These are phyloP conservation scores for Moesziomyces antarcticus DNA, from an alignment of 1,284 basidiomycete genomes.

Conservation along the genomic window DNA sequence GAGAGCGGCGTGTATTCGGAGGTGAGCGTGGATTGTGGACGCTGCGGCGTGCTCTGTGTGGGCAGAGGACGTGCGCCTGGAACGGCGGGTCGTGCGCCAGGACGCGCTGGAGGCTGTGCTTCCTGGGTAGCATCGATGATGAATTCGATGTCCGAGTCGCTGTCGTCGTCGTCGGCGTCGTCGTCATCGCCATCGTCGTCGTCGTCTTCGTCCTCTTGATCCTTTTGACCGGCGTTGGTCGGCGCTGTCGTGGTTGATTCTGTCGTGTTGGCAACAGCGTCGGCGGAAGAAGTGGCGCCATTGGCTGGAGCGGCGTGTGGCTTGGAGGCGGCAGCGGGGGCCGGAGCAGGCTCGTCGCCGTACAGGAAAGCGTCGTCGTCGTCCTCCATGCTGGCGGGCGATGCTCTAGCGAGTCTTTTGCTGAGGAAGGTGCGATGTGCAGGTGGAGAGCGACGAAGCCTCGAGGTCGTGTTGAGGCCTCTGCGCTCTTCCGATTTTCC, in stretches of 20 bases:
- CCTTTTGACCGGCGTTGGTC: neutral
- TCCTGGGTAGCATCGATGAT: conserved; percentile 65
- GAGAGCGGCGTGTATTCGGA: conserved; percentile 91
- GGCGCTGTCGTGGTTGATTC: neutral
- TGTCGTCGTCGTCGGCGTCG: conserved; percentile 68
- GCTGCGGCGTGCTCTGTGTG: conserved; percentile 37
- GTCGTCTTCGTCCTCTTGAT: conserved; percentile 68
- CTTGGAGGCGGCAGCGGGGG: conserved; percentile 10
- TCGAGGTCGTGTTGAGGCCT: too few species aligned
- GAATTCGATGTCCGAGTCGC: conserved; percentile 69
- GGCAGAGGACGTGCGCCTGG: conserved; percentile 23
- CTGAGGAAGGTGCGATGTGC: conserved; percentile 1
- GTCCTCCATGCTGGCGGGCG: conserved; percentile 38
- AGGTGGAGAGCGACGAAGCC: too few species aligned
- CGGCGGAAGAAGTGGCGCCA: conserved; percentile 1
- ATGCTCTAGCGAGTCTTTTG: neutral
- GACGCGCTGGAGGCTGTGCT: conserved; percentile 38
- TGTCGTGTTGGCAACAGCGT: too few species aligned
- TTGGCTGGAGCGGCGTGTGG: conserved; percentile 5
- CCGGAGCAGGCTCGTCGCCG: conserved; percentile 40
- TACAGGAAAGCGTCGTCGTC: conserved; percentile 60
- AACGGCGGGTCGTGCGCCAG: conserved; percentile 39
- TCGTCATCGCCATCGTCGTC: conserved; percentile 50
- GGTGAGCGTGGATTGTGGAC: conserved; percentile 75
- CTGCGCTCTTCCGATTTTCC: neutral